These are phyloP conservation scores for Coemansia erecta DNA, from an alignment of 192 early-diverging fungal genomes.

Conservation along the genomic window DNA sequence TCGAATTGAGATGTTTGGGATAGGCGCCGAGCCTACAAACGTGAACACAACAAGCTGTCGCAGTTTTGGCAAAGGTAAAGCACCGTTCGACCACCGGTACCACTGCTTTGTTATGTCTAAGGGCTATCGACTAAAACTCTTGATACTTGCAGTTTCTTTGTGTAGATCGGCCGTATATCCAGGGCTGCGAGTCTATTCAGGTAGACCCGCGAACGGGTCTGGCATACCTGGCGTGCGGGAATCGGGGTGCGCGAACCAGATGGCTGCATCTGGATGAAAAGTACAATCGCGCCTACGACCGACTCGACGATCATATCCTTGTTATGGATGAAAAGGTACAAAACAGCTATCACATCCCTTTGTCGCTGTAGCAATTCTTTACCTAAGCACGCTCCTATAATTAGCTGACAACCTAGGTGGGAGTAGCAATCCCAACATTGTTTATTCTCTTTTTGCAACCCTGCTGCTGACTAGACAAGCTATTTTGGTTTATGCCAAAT, in stretches of 20 bases:
- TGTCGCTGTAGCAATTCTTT: not conserved
- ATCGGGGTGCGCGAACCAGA: conserved; percentile 43
- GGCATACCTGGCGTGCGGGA: conserved; percentile 60
- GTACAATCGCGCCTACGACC: conserved; percentile 15
- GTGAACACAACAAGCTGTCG: conserved; percentile 36
- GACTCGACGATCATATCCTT: conserved; percentile 43
- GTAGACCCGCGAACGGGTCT: conserved; percentile 54
- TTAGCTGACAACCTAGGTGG: too few species aligned
- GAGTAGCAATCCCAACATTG: too few species aligned
- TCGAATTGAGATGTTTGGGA: conserved; percentile 36
- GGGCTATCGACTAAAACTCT: not conserved
- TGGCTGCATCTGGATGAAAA: conserved; percentile 48
- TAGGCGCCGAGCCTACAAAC: conserved; percentile 29
- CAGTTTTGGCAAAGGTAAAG: conserved; percentile 43
- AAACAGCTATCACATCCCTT: not conserved
- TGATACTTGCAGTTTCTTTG: not conserved
- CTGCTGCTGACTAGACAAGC: too few species aligned
- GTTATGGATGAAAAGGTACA: conserved; percentile 57
- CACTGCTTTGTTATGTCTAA: not conserved
- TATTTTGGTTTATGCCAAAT: too few species aligned
- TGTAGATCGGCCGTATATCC: conserved; percentile 37
- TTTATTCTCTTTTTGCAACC: not conserved
- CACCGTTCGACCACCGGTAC: not conserved
- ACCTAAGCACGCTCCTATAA: too few species aligned
- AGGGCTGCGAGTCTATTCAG: conserved; percentile 62